Evolutionary conservation across 2,329 filamentous ascomycete species (phyloP), one percentile per base, ranked within the genome.

Genomic region (Xylariomycetidae sp.): DNA sequence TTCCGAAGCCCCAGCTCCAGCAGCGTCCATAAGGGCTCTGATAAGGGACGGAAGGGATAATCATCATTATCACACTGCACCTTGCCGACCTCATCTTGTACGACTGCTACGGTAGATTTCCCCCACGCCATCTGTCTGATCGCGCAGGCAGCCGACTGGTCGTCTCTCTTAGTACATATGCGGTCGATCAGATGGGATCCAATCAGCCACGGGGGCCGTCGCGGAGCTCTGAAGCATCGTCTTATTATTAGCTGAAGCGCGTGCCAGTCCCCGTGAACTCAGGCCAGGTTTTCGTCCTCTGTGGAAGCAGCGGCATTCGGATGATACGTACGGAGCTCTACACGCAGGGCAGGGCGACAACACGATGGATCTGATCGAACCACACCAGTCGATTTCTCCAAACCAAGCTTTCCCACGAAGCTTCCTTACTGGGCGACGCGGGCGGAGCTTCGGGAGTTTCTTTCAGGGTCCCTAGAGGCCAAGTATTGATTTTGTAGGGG

Each of bases 41-140:
- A 19, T 17, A 12, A 13, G 15, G 17, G 27, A 18, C 13, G 8
- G 17, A 6, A 10, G 2, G 8, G 10, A 29, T 6, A 29, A 19
- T 19, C 27, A 29, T 12, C 16, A 12, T 17, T 16, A 12, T 19
- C 10, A 29, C 19, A 17, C 27, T 17, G 5, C 14, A n/a, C n/a
- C n/a, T n/a, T n/a, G n/a, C n/a, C 19, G 18, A 31, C 23, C 19
- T 29, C 19, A 14, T 20, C 29, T 25, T 32, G 30, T 15, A 5
- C 30, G 22, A 24, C 20, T 32, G 22, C 22, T 25, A 25, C 30
- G 14, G 16, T 10, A 32, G 30, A 32, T 32, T 22, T 24, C 30
- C 20, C 17, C 19, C 10, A 31, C 19, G 19, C 14, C 23, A 23
- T 19, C 18, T 7, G 18, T 20, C 18, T 20, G 29, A 31, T 31